Evolutionary conservation across 208 protist genomes (phyloP).

Genomic region (Perkinsela sp.): DNA sequence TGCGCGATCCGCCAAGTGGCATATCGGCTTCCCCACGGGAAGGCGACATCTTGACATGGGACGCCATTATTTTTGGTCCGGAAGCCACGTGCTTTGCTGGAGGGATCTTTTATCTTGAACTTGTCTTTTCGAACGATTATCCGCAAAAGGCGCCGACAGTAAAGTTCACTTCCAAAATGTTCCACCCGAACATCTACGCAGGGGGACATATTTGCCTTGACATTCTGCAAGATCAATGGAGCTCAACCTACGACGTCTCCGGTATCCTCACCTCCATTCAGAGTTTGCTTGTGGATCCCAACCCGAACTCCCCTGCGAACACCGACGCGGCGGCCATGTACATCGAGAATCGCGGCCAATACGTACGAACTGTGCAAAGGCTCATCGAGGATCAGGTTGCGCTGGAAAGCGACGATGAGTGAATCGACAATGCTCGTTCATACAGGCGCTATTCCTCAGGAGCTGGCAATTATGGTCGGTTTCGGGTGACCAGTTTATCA

Average conservation of each 20-base stretch:
- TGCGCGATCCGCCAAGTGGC: constrained; percentile 37
- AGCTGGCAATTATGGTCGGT: too few species aligned
- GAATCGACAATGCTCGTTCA: too few species aligned
- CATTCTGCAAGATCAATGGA: constrained; percentile 94
- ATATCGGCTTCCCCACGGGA: constrained; percentile 27
- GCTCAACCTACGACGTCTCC: constrained; percentile 89
- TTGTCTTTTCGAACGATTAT: constrained; percentile 45
- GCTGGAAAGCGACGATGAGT: neutral
- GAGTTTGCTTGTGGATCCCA: constrained; percentile 96
- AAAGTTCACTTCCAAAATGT: constrained; percentile 88
- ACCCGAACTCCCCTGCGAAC: constrained; percentile 96
- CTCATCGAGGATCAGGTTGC: constrained; percentile 11
- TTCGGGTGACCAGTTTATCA: too few species aligned
- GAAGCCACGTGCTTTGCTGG: constrained; percentile 47
- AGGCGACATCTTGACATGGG: constrained; percentile 45
- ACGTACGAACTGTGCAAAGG: constrained; percentile 41
- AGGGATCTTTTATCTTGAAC: constrained; percentile 40
- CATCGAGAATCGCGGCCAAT: constrained; percentile 73
- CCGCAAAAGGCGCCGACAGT: constrained; percentile 81
- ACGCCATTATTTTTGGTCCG: constrained; percentile 42
- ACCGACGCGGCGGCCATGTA: constrained; percentile 82
- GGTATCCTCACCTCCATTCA: constrained; percentile 96
- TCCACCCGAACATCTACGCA: constrained; percentile 98
- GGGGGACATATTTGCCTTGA: constrained; percentile 95
- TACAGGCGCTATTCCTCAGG: too few species aligned